A percentile compares a stretch with the other conserved stretches of the same genome.
phyloP scores from a whole-genome alignment of 192 early-diverging fungal genomes.

The Coemansia sp. region DNA sequence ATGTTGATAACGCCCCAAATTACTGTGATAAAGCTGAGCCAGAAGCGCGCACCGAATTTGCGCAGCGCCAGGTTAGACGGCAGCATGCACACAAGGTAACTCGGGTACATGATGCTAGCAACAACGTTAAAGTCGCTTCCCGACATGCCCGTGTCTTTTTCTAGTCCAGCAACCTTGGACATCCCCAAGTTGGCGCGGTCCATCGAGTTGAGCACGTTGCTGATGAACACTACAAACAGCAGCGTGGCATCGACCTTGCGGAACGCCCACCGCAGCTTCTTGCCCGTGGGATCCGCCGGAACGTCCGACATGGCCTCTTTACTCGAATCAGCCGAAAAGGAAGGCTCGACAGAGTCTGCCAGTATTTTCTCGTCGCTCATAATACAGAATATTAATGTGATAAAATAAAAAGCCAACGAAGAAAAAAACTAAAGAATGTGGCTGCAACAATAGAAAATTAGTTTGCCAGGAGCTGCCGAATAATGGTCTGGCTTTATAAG shows the following conservation, averaged over 20 bases:
- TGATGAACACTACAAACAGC: slow-evolving; percentile 36
- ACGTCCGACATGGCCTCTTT: slow-evolving; percentile 5
- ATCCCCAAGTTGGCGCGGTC: slow-evolving; percentile 46
- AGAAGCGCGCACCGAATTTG: slow-evolving; percentile 43
- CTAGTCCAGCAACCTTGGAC: slow-evolving; percentile 38
- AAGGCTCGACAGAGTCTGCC: background rate
- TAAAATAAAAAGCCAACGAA: background rate
- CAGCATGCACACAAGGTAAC: slow-evolving; percentile 46
- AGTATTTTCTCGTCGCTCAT: slow-evolving; percentile 5
- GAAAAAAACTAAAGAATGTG: background rate
- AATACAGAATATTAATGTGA: slow-evolving; percentile 1
- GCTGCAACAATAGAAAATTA: background rate
- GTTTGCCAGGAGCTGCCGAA: no score
- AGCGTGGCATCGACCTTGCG: slow-evolving; percentile 45
- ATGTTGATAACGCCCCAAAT: slow-evolving; percentile 51
- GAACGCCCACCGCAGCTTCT: slow-evolving; percentile 40
- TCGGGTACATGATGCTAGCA: slow-evolving; percentile 50
- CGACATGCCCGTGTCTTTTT: slow-evolving; percentile 24
- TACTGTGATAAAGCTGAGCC: slow-evolving; percentile 50
- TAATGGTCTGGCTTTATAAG: no score
- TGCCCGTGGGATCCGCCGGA: slow-evolving; percentile 7
- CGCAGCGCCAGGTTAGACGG: slow-evolving; percentile 49
- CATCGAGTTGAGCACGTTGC: slow-evolving; percentile 52
- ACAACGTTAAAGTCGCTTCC: slow-evolving; percentile 52
- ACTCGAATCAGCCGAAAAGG: slow-evolving; percentile 8